Evolutionary conservation across 2,329 filamentous ascomycete species (phyloP), one percentile per base, ranked within the genome.

Genomic region (Didymella pomorum): DNA sequence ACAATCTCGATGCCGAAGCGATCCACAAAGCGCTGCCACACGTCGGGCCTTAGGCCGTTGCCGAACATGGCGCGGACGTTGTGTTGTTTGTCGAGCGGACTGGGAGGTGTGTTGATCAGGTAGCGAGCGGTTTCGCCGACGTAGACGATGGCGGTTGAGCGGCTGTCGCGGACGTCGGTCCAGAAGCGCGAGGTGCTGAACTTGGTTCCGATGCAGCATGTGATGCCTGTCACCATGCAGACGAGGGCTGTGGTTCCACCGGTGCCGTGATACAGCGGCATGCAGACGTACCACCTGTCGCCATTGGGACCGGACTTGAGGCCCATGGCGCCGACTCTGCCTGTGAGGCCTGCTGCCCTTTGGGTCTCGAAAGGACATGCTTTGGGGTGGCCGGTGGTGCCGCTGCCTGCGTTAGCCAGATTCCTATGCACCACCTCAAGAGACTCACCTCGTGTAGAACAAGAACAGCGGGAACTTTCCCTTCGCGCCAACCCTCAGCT

Each of bases 81-180:
- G 76, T 90, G 87, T 14, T 83, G 77, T 60, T 78, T 82, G 73
- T 90, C 87, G 7, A 86, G 80, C 0, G 85, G 81, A n/a, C 83
- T 85, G 0, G 85, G 84, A 2, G 89, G 89, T 1, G 85, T 84
- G 0, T 89, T 87, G 12, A 93, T 82, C 0, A 93, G 81, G 65
- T 93, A 93, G 0, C 90, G 84, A 7, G 90, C 85, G 0, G 89
- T 91, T 73, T 93, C 90, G 67, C 90, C 90, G 2, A 93, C 90
- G 69, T 93, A 93, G 18, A 90, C 86, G 65, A 93, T 90, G 68
- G 86, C 84, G 0, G 89, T 92, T 0, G 90, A 86, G 14, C 83
- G 77, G 0, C 86, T 88, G 57, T 88, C 88, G 44, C 87, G 84
- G 20, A 92, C 81, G 62, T 93, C 90, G 29, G 78, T 76, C 90